These are phyloP conservation scores for Iberis pinnata DNA, from an alignment of 345 rosid genomes.

Conservation along the genomic window DNA sequence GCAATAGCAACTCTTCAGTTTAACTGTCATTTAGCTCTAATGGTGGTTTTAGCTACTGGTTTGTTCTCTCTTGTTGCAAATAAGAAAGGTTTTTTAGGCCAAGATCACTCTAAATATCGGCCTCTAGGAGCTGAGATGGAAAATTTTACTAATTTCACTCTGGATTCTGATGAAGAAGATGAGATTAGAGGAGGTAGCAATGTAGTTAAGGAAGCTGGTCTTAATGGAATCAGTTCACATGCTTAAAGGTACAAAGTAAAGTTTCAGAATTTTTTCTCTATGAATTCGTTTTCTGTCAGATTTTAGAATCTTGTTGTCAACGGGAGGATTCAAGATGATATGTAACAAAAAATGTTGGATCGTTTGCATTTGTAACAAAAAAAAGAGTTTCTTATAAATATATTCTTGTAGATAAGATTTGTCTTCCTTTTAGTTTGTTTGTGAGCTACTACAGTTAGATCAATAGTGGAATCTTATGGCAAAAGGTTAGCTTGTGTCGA, in stretches of 20 bases:
- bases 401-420: background rate
- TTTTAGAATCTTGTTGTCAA: background rate
- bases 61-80: constrained; percentile 43
- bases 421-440: constrained; percentile 14
- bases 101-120: constrained; percentile 39
- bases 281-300: background rate
- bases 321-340: background rate
- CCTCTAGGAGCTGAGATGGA: constrained; percentile 67
- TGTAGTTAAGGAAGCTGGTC: constrained; percentile 29
- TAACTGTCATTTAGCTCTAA: constrained; percentile 75
- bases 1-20: constrained; percentile 92
- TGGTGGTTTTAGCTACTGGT: constrained; percentile 42
- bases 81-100: constrained; percentile 33
- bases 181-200: constrained; percentile 35
- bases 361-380: constrained; percentile 13
- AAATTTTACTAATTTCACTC: constrained; percentile 43
- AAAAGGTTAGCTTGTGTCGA: background rate
- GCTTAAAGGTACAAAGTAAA: constrained; percentile 33
- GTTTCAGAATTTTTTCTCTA: constrained; percentile 11
- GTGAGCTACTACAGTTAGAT: constrained; percentile 13
- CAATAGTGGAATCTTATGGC: constrained; percentile 7
- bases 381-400: constrained; percentile 2
- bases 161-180: constrained; percentile 69
- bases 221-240: constrained; percentile 50
- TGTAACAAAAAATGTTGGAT: background rate